Evolutionary conservation across 257 asterid species (phyloP), one percentile per base, ranked within the genome.

Genomic region (Avicennia marina): DNA sequence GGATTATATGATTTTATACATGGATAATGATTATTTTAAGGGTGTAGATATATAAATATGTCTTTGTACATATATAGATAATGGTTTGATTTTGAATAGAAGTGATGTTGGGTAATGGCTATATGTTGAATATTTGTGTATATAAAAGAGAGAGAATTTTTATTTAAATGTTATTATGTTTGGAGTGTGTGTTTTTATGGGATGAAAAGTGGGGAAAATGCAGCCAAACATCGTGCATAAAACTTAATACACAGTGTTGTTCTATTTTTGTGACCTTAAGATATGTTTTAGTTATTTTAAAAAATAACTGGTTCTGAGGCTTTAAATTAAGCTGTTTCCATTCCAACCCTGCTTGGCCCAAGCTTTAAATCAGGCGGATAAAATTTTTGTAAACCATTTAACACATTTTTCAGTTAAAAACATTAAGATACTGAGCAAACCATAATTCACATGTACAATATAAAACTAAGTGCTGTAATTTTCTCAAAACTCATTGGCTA

Each of bases 201-300:
- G n/a, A n/a, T n/a, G n/a, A n/a, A n/a, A 29, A 29, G 34, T 0
- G 34, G 0, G 34, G 7, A 29, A n/a, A 29, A 29, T 8, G 4
- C n/a, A n/a, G n/a, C n/a, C n/a, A n/a, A n/a, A n/a, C n/a, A n/a
- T n/a, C n/a, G n/a, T n/a, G n/a, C 42, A 11, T 58, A 22, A 7
- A 40, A 55, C 34, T 41, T 24, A 40, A 32, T 13, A 16, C 40
- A 56, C 20, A 16, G 72, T 43, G 43, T 19, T 20, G 17, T 56
- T 27, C 12, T 11, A 34, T 52, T 51, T 57, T 43, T 46, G 19
- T 68, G 29, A 53, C 53, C 40, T 32, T 18, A 24, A 13, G 54
- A 47, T 53, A 22, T 43, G 48, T 45, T 10, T 58, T 15, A 29
- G 43, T 27, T 60, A 56, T 53, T 56, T 45, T 53, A 58, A 38